Conservation (phyloP, 768 basidiomycete species). For the Boletus subcaerulescens region DNA sequence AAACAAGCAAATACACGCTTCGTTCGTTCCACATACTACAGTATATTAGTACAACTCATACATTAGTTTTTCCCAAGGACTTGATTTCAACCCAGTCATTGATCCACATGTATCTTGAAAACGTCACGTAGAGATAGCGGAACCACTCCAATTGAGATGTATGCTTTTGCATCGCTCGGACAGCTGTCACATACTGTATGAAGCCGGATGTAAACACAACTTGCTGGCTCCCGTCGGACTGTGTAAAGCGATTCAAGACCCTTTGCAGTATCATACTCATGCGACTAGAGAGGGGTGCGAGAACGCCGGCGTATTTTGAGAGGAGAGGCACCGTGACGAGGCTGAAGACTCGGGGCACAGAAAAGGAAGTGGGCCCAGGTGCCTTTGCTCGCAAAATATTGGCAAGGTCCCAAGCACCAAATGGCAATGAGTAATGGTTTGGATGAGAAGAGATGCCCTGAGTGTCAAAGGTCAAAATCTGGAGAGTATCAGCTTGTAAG, state of each 20-base stretch:
- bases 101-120: conserved; percentile 91
- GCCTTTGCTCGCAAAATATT: conserved; percentile 26
- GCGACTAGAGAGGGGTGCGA: conserved; percentile 52
- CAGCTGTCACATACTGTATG: conserved; percentile 50
- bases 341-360: conserved; percentile 47
- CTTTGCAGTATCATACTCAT: conserved; percentile 32
- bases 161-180: conserved; percentile 72
- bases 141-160: conserved; percentile 84
- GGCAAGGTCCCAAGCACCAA: conserved; percentile 49
- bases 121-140: conserved; percentile 76
- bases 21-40: not conserved
- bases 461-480: conserved; percentile 87
- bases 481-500: conserved; percentile 2
- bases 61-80: not conserved
- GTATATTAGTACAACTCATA: not conserved
- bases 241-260: conserved; percentile 3
- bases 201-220: conserved; percentile 56
- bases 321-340: conserved; percentile 56
- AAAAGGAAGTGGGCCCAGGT: conserved; percentile 29
- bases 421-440: conserved; percentile 74
- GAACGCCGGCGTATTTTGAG: conserved; percentile 60
- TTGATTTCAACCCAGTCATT: conserved; percentile 71
- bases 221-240: not conserved
- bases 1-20: conserved; percentile 29
- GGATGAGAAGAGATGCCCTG: conserved; percentile 80